phyloP scores from a whole-genome alignment of 148 eudicot species.

The Heliamphora exappendiculata region DNA sequence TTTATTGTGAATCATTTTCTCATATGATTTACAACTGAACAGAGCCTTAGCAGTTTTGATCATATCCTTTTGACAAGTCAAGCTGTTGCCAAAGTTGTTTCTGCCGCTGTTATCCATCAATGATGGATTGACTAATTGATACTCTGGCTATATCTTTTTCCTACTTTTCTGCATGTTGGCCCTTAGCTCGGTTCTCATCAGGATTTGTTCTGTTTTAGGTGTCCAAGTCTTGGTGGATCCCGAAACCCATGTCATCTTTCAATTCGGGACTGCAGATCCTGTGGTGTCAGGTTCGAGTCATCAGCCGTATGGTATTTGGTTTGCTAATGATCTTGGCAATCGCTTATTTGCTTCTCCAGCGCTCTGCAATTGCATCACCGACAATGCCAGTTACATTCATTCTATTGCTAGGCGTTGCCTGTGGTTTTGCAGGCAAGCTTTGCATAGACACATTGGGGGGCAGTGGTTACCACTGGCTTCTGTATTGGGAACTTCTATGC shows the following conservation, averaged over 20 bases:
- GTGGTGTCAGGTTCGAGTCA: constrained; percentile 61
- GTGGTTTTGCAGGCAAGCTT: constrained; percentile 71
- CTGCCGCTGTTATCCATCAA: not conserved
- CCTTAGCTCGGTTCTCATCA: not conserved
- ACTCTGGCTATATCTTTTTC: not conserved
- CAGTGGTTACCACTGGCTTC: constrained; percentile 66
- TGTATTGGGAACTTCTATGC: constrained; percentile 68
- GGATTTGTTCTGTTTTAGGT: constrained; percentile 31
- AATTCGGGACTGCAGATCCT: constrained; percentile 48
- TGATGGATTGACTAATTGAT: constrained; percentile 4
- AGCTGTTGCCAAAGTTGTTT: not conserved
- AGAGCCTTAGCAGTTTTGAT: too few relatives aligned
- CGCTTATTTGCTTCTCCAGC: constrained; percentile 45
- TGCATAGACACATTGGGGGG: constrained; percentile 94
- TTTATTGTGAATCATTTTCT: too few relatives aligned
- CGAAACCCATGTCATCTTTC: constrained; percentile 57
- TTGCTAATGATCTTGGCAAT: constrained; percentile 45
- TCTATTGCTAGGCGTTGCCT: constrained; percentile 50
- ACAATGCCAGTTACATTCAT: constrained; percentile 87
- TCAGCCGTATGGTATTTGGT: constrained; percentile 69
- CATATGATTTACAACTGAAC: too few relatives aligned
- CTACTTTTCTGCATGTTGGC: not conserved
- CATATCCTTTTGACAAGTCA: too few relatives aligned
- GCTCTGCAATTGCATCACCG: constrained; percentile 50
- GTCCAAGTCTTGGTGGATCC: constrained; percentile 88